These are phyloP conservation scores for Ophiostoma sp. DNA, from an alignment of 2,329 filamentous ascomycete species.

Conservation along the genomic window DNA sequence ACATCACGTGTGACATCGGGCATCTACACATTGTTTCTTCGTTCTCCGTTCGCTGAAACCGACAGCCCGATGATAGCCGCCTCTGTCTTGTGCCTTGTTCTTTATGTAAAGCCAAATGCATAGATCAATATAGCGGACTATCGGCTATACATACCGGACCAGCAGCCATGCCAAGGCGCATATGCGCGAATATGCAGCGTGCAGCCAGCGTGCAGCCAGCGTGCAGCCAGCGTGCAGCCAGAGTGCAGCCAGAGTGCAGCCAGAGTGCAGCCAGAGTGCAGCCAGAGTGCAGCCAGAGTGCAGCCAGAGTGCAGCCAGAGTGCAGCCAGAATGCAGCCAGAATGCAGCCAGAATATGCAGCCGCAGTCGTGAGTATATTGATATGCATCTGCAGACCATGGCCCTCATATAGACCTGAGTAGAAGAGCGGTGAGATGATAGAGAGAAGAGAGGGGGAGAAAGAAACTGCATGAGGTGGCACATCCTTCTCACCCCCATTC, in stretches of 20 bases:
- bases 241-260: too few species aligned
- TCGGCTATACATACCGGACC: background rate
- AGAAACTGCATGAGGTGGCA: background rate
- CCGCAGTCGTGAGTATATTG: background rate
- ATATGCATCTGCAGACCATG: background rate
- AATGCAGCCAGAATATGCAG: background rate
- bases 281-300: too few species aligned
- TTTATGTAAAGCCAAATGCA: background rate
- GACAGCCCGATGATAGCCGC: background rate
- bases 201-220: background rate
- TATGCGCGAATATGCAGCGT: background rate
- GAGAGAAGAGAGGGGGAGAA: background rate
- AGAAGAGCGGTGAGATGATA: background rate
- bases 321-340: background rate
- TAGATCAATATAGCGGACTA: background rate
- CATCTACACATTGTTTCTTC: background rate
- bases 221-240: too few species aligned
- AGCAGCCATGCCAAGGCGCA: background rate
- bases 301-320: too few species aligned
- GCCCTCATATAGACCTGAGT: background rate
- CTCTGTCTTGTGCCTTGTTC: background rate
- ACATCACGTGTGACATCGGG: background rate
- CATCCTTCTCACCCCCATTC: background rate
- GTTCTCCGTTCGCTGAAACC: background rate
- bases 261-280: background rate